These are phyloP conservation scores for Erythrobasidium hasegawianum DNA, from an alignment of 1,284 basidiomycete genomes.

Conservation along the genomic window DNA sequence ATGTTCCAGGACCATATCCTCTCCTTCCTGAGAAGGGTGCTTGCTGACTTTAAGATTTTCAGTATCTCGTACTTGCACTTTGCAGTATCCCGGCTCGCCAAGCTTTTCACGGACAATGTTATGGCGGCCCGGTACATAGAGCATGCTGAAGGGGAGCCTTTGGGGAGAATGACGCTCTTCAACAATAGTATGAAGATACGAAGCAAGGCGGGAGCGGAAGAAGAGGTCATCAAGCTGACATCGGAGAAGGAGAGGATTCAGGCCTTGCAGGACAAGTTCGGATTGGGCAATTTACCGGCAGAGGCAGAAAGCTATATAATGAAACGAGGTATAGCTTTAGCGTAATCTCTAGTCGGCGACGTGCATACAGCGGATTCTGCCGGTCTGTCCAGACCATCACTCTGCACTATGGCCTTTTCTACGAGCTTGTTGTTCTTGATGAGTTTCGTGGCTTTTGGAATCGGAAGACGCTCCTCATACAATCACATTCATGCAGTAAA, in stretches of 20 bases:
- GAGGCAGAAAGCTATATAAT: constrained; percentile 7
- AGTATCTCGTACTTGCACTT: constrained; percentile 23
- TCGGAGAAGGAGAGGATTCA: constrained; percentile 21
- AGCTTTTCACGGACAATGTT: constrained; percentile 19
- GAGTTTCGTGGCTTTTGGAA: too few species aligned
- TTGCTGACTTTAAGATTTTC: neutral
- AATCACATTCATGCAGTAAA: too few species aligned
- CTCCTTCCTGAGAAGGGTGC: too few species aligned
- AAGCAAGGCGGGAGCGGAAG: neutral
- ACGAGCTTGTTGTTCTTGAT: too few species aligned
- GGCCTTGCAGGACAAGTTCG: constrained; percentile 9
- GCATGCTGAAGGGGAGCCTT: neutral
- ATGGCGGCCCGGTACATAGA: neutral
- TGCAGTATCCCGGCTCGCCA: constrained; percentile 5
- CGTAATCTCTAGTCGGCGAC: too few species aligned
- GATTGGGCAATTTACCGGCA: constrained; percentile 16
- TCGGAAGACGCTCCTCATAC: too few species aligned
- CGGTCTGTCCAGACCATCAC: too few species aligned
- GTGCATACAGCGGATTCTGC: too few species aligned
- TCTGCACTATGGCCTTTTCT: too few species aligned
- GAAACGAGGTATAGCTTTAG: constrained; percentile 16
- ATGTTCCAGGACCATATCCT: neutral
- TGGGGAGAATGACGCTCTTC: constrained; percentile 20
- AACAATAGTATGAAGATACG: constrained; percentile 14
- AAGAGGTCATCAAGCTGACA: constrained; percentile 6